Base-by-base conservation (phyloP, 306 rosid genomes). In the Fragaria iinumae region DNA sequence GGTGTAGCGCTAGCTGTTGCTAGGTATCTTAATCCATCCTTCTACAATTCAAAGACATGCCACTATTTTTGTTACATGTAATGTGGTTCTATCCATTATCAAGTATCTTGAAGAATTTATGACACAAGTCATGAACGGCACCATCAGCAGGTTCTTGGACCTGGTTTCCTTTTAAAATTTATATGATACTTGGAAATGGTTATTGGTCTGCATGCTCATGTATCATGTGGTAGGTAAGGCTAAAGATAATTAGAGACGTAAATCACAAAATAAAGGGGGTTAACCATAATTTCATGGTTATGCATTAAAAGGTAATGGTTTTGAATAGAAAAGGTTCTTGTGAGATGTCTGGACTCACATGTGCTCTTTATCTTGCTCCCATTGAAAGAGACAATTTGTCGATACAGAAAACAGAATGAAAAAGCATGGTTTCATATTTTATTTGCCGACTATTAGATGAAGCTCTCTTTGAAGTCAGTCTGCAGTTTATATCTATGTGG, bases 1-100 rank as follows among this genome's bases (percentile, higher is more conserved):
- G 97, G 98, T 52, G 93, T 93, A 50, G 86, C 84, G 63, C 86
- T 85, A 75, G 97, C 97, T 82, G 77, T 91, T 78, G 74, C 97
- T 57, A 88, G 98, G 98, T 91, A 84, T 85, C 72, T 62, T 81
- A 77, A 84, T 82, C 73, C 59, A 43, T 41, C 18, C 66, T 72
- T n/a, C 39, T 64, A 67, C 73, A 60, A 65, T 62, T 8, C 70
- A 73, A 56, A 11, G 63, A 53, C 18, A 44, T 63, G 36, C 57
- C 62, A 36, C 79, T 34, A 60, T 70, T 64, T 59, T 2, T 14
- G 17, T 23, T 2, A n/a, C 20, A 27, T 72, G 32, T 63, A 20
- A 12, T 11, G 20, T 20, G 4, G 21, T 63, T 20, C 9, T 20
- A 23, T 48, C 32, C 63, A 4, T 64, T 60, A 14, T 62, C 17